Percentiles rank a stretch among this genome's conserved stretches.
Evolutionary conservation across 2,329 filamentous ascomycete genomes (phyloP).

Genomic region (Arthrobotrys conoides): DNA sequence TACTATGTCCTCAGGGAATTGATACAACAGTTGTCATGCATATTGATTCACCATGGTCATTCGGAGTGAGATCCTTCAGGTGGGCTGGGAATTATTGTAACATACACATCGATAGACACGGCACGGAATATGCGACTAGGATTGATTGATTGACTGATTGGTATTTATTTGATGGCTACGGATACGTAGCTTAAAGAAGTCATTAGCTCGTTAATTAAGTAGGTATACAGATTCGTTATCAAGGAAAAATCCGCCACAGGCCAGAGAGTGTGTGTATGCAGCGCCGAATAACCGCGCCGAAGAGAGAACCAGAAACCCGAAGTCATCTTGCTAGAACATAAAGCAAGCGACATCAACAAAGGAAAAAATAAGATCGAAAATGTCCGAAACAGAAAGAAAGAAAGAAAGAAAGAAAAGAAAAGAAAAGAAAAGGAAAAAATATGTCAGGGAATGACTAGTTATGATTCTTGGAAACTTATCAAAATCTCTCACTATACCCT

Average conservation of each 20-base stretch:
- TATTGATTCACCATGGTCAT: background rate
- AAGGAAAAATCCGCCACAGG: conserved; percentile 13
- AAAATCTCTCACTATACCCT: background rate
- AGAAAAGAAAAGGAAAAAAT: conserved; percentile 38
- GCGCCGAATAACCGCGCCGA: conserved; percentile 23
- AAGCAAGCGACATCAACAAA: conserved; percentile 28
- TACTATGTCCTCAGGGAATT: background rate
- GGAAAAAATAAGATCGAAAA: background rate
- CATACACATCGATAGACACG: background rate
- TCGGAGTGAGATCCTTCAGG: background rate
- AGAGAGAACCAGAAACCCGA: conserved; percentile 3
- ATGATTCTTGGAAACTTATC: background rate
- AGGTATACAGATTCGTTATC: conserved; percentile 14
- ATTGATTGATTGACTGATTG: background rate
- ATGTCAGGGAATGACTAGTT: conserved; percentile 35
- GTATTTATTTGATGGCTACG: background rate
- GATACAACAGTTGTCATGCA: background rate
- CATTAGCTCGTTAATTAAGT: conserved; percentile 20
- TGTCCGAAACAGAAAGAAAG: too few relatives aligned
- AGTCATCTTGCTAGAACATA: conserved; percentile 14
- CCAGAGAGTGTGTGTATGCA: conserved; percentile 17
- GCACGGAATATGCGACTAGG: background rate
- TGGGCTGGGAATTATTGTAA: background rate
- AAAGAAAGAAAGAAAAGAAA: conserved; percentile 5
- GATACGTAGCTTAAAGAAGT: conserved; percentile 5